These are phyloP conservation scores for Fraxinus sp. DNA, from an alignment of 305 asterid species.

Conservation along the genomic window DNA sequence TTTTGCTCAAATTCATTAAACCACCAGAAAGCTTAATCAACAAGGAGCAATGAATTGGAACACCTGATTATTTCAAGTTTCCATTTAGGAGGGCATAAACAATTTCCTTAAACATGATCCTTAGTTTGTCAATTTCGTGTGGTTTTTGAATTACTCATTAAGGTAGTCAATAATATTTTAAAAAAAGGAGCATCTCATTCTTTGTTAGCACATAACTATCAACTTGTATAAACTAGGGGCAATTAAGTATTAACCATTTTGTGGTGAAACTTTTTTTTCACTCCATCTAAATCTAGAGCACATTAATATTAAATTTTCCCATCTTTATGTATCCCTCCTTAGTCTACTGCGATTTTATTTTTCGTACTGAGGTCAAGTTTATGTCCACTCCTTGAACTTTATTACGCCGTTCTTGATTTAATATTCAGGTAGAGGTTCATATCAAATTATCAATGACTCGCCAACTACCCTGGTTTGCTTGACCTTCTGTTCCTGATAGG, in stretches of 20 bases:
- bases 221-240: background rate
- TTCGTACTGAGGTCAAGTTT: background rate
- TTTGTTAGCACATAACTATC: background rate
- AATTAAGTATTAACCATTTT: background rate
- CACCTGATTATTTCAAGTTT: background rate
- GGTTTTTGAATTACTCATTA: background rate
- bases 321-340: background rate
- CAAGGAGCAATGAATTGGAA: background rate
- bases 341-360: background rate
- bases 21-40: background rate
- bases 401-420: background rate
- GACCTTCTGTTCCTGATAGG: background rate
- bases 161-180: background rate
- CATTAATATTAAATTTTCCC: background rate
- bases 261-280: background rate
- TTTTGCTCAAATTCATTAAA: background rate
- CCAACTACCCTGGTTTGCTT: background rate
- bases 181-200: background rate
- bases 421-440: background rate
- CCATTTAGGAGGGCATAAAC: background rate
- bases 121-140: background rate
- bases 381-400: background rate
- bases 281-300: background rate
- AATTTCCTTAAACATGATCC: background rate
- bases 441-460: background rate